Percentiles rank a stretch among this genome's conserved stretches.
phyloP scores from a whole-genome alignment of 1,284 basidiomycete genomes.

The Rhodotorula sp. region DNA sequence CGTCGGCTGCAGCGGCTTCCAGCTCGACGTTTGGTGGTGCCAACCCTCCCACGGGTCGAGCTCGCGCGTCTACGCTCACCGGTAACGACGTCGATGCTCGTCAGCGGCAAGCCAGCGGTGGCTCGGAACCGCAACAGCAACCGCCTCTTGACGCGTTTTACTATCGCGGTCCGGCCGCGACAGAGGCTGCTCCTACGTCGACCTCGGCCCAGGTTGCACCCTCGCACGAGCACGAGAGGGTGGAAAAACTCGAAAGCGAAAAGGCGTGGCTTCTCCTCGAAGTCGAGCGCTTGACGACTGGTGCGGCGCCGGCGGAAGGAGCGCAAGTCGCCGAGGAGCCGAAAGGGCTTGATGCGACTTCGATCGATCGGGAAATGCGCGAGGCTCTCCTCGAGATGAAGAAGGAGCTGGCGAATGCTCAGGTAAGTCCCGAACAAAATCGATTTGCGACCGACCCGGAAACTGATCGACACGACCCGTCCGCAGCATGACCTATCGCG shows the following conservation, averaged over 20 bases:
- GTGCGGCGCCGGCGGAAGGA: conserved; percentile 31
- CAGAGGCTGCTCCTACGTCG: background rate
- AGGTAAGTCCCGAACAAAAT: conserved; percentile 59
- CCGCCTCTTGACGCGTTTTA: conserved; percentile 26
- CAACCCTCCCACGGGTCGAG: background rate
- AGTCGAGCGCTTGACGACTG: background rate
- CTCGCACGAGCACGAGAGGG: background rate
- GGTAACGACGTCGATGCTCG: background rate
- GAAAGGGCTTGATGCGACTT: conserved; percentile 60
- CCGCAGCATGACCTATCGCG: conserved; percentile 65
- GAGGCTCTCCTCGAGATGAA: conserved; percentile 68
- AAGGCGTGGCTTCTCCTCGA: conserved; percentile 6
- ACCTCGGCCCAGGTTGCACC: background rate
- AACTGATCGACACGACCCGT: background rate
- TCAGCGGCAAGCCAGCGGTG: conserved; percentile 1
- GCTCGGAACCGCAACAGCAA: conserved; percentile 15
- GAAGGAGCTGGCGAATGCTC: conserved; percentile 80
- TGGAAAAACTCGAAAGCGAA: conserved; percentile 45
- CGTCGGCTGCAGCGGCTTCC: background rate
- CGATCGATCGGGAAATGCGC: background rate
- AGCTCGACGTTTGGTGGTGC: background rate
- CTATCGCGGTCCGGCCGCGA: conserved; percentile 2
- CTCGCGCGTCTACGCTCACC: background rate
- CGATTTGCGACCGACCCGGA: background rate
- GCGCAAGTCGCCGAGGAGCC: conserved; percentile 7